phyloP scores from a whole-genome alignment of 257 asterid species.

The Solanum dulcamara region DNA sequence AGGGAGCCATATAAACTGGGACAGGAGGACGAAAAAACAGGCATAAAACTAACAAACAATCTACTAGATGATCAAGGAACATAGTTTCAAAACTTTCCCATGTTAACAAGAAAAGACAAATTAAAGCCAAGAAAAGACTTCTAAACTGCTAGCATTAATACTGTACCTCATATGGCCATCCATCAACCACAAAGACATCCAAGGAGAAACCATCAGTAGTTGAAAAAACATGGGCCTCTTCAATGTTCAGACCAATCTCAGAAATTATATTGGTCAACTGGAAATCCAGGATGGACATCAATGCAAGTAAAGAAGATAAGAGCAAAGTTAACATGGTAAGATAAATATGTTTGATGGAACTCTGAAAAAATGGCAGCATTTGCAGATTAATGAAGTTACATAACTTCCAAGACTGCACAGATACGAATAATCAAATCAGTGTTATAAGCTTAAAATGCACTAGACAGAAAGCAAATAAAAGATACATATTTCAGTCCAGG shows the following conservation, averaged over 20 bases:
- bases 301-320: not conserved
- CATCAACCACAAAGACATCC: constrained; percentile 44
- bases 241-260: constrained; percentile 46
- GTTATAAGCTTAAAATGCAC: not conserved
- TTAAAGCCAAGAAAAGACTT: not conserved
- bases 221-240: constrained; percentile 50
- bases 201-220: constrained; percentile 47
- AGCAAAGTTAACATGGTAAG: not conserved
- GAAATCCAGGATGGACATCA: not conserved
- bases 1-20: not conserved
- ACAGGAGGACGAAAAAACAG: not conserved
- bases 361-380: not conserved
- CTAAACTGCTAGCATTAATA: not conserved
- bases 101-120: not conserved
- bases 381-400: not conserved
- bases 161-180: constrained; percentile 43
- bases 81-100: not conserved
- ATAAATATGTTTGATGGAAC: not conserved
- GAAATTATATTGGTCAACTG: constrained; percentile 40
- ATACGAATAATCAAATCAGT: not conserved
- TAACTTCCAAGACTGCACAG: not conserved
- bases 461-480: not conserved
- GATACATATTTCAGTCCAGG: not conserved
- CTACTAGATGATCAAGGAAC: not conserved
- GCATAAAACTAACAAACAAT: not conserved